A percentile compares a stretch with the other conserved stretches of the same genome.
phyloP scores from a whole-genome alignment of 192 early-diverging fungal species.

The Coemansia sp. region DNA sequence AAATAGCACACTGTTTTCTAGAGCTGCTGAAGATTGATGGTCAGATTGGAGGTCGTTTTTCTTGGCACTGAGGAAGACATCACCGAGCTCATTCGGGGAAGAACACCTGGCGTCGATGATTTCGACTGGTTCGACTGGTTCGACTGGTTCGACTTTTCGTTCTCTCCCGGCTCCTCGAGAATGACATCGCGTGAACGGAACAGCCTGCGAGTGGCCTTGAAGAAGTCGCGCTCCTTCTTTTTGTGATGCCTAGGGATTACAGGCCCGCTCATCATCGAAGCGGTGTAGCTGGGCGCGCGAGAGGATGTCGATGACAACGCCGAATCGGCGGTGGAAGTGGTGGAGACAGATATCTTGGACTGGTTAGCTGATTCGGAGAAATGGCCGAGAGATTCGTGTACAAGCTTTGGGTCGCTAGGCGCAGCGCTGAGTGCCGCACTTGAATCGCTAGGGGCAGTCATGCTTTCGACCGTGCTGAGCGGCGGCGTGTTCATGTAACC shows the following conservation, averaged over 20 bases:
- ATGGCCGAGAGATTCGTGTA: not conserved
- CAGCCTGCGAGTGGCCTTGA: slow-evolving; percentile 11
- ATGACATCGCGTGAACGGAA: slow-evolving; percentile 29
- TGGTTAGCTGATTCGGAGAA: slow-evolving; percentile 6
- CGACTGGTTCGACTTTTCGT: no score
- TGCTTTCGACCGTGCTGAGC: slow-evolving; percentile 7
- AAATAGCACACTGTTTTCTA: slow-evolving; percentile 8
- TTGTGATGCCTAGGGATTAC: slow-evolving; percentile 27
- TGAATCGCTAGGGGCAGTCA: not conserved
- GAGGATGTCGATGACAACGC: slow-evolving; percentile 12
- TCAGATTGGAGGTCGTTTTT: slow-evolving; percentile 23
- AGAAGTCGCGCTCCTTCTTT: slow-evolving; percentile 12
- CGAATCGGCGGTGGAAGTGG: slow-evolving; percentile 11
- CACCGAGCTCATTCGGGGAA: slow-evolving; percentile 15
- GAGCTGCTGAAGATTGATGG: slow-evolving; percentile 31
- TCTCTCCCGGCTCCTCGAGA: not conserved
- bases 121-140: not conserved
- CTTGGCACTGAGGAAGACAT: not conserved
- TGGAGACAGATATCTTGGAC: slow-evolving; percentile 19
- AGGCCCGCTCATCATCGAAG: slow-evolving; percentile 31
- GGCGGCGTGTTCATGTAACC: slow-evolving; percentile 18
- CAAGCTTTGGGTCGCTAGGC: not conserved
- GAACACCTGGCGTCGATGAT: not conserved
- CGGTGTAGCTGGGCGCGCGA: slow-evolving; percentile 20
- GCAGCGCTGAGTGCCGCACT: not conserved